phyloP scores from a whole-genome alignment of 2,329 filamentous ascomycete genomes.

The Ophiostoma sp. region DNA sequence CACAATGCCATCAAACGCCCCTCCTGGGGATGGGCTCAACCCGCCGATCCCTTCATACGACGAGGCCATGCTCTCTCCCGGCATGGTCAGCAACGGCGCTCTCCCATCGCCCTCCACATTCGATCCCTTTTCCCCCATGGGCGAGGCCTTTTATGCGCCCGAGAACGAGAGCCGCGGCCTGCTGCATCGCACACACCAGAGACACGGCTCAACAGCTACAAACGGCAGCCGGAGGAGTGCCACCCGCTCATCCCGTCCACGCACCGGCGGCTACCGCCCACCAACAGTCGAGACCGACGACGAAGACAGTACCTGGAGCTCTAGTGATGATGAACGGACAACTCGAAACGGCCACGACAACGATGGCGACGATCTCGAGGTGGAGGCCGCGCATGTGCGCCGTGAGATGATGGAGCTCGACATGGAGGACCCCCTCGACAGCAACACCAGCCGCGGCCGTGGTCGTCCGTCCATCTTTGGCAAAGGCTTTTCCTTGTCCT shows the following conservation, averaged over 20 bases:
- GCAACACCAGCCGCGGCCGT: constrained; percentile 26
- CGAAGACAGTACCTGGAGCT: constrained; percentile 53
- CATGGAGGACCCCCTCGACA: constrained; percentile 60
- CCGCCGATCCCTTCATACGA: constrained; percentile 79
- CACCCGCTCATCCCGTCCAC: constrained; percentile 28
- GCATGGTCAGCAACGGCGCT: constrained; percentile 43
- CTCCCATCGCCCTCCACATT: constrained; percentile 21
- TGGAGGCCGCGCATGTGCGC: constrained; percentile 62
- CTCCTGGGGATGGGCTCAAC: constrained; percentile 33
- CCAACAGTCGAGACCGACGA: constrained; percentile 77
- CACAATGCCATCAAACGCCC: constrained; percentile 8
- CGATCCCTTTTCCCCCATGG: constrained; percentile 52
- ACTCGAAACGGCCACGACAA: constrained; percentile 31
- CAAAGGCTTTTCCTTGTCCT: constrained; percentile 49
- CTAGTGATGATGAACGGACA: constrained; percentile 36
- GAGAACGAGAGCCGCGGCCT: constrained; percentile 74
- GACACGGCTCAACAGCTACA: constrained; percentile 36
- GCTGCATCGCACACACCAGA: constrained; percentile 48
- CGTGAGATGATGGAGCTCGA: constrained; percentile 87
- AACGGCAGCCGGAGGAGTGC: constrained; percentile 32
- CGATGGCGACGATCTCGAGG: constrained; percentile 39
- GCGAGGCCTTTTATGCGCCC: constrained; percentile 59
- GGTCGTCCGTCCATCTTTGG: constrained; percentile 43
- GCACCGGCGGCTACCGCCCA: constrained; percentile 61
- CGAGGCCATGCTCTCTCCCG: constrained; percentile 58